Conservation (phyloP, 176 grass and related monocot genomes). For the Cenchrus americanus region DNA sequence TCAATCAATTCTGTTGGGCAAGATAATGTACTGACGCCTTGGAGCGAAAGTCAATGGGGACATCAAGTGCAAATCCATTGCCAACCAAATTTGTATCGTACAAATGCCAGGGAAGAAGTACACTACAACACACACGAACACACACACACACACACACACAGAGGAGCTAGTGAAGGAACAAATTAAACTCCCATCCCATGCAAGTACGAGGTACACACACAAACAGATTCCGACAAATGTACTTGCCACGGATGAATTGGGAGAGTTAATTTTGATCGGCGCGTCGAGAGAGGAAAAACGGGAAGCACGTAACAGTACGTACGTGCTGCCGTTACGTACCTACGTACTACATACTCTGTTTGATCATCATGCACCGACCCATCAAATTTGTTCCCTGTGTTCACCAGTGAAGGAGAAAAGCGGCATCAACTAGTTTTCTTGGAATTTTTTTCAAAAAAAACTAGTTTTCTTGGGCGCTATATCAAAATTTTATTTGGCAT, state of each 20-base stretch:
- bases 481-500: no score
- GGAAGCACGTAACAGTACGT: conserved; percentile 6
- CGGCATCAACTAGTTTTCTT: no score
- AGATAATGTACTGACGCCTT: neutral
- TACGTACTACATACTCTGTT: neutral
- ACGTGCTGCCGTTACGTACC: neutral
- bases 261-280: neutral
- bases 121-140: neutral
- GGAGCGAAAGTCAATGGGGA: conserved; percentile 28
- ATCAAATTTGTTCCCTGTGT: neutral
- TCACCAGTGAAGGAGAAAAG: no score
- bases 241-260: conserved; percentile 30
- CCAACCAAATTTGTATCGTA: conserved; percentile 18
- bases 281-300: conserved; percentile 17
- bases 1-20: neutral
- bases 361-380: neutral
- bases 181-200: neutral
- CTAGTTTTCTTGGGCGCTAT: no score
- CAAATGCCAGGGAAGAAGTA: conserved; percentile 11
- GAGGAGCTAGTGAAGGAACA: neutral
- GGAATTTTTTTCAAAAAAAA: no score
- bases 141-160: neutral
- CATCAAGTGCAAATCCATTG: conserved; percentile 37
- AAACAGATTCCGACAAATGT: conserved; percentile 37
- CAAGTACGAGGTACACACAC: neutral